Evolutionary conservation across 768 basidiomycete species (phyloP).

Genomic region (Lentinula raphanica): DNA sequence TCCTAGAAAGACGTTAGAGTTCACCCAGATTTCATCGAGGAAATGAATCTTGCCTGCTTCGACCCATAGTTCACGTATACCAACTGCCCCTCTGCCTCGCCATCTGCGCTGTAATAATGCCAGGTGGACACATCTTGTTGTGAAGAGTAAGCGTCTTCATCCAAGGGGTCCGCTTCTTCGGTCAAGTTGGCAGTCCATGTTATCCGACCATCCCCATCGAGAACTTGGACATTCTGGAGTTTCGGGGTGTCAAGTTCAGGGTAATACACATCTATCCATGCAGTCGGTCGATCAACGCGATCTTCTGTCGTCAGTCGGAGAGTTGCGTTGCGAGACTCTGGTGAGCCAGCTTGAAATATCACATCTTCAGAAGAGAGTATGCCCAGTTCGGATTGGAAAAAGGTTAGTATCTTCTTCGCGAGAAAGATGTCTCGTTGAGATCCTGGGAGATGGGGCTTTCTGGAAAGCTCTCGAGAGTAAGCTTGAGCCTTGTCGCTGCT

Average conservation of each 20-base stretch:
- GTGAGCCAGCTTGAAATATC: conserved; percentile 69
- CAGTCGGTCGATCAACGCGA: conserved; percentile 44
- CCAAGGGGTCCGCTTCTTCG: conserved; percentile 65
- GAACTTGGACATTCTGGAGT: conserved; percentile 60
- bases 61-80: conserved; percentile 83
- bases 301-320: conserved; percentile 43
- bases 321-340: conserved; percentile 63
- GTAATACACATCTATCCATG: conserved; percentile 87
- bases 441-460: conserved; percentile 69
- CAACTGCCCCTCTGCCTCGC: conserved; percentile 60
- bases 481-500: conserved; percentile 50
- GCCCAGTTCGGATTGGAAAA: conserved; percentile 66
- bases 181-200: conserved; percentile 70
- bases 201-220: conserved; percentile 46
- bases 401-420: conserved; percentile 59
- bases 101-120: conserved; percentile 78
- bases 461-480: conserved; percentile 55
- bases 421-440: conserved; percentile 53
- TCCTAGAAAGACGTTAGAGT: conserved; percentile 23
- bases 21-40: neutral
- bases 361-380: conserved; percentile 39
- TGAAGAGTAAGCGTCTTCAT: conserved; percentile 66
- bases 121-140: conserved; percentile 69
- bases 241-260: conserved; percentile 80
- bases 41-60: conserved; percentile 32